Percentiles rank a stretch among this genome's conserved stretches.
Evolutionary conservation across 805 yeast genomes (phyloP).

Genomic region (Saccharomycopsis malanga): DNA sequence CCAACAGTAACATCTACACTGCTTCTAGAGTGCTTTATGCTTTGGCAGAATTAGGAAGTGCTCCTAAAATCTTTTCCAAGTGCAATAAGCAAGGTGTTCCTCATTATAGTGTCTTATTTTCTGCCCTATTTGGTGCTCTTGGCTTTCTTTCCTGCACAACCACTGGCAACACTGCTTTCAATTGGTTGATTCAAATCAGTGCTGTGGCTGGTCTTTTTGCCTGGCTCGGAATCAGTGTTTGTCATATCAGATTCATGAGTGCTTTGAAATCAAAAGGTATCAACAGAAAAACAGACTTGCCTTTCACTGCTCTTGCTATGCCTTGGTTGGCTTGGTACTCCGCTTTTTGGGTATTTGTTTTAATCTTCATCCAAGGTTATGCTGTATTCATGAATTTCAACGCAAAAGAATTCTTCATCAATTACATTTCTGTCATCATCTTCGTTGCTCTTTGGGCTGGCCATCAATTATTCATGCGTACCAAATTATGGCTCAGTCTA

Average conservation of each 20-base stretch:
- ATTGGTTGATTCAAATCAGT: constrained; percentile 60
- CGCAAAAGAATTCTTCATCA: constrained; percentile 55
- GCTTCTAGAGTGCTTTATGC: constrained; percentile 63
- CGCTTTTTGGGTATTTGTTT: constrained; percentile 42
- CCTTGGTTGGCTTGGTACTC: constrained; percentile 62
- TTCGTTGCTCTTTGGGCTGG: constrained; percentile 49
- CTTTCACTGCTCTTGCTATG: constrained; percentile 60
- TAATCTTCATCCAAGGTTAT: constrained; percentile 66
- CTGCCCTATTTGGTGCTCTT: constrained; percentile 51
- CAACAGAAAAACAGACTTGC: constrained; percentile 51
- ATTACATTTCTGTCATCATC: constrained; percentile 64
- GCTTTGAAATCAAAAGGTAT: constrained; percentile 55
- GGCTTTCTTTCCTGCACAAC: constrained; percentile 48
- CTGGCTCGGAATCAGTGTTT: constrained; percentile 54
- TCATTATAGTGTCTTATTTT: constrained; percentile 44
- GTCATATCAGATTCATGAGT: constrained; percentile 58
- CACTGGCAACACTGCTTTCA: constrained; percentile 48
- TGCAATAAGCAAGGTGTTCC: constrained; percentile 55
- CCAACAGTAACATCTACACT: constrained; percentile 66
- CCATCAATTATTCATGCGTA: constrained; percentile 47
- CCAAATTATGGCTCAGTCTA: constrained; percentile 38
- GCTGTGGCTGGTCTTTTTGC: constrained; percentile 63
- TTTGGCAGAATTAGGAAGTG: constrained; percentile 52
- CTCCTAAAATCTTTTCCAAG: constrained; percentile 46
- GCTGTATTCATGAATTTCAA: constrained; percentile 46